Percentiles rank a stretch among this genome's conserved stretches.
Evolutionary conservation across 352 stramenopile genomes (phyloP).

Genomic region (Peronospora farinosa): DNA sequence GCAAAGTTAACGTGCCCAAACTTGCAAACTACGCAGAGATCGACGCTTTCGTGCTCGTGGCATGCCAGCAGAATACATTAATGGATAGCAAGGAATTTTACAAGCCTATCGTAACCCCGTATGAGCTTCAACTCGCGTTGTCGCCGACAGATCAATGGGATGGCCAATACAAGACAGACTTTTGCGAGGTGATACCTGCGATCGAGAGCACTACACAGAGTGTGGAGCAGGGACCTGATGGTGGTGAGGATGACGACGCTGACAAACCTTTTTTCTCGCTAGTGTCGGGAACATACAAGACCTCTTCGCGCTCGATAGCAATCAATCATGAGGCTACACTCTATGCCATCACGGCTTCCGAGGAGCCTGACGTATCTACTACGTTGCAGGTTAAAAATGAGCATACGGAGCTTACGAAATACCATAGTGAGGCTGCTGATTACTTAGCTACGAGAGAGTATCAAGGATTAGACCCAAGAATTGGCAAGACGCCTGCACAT

Average conservation of each 20-base stretch:
- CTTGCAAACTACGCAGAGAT: slow-evolving; percentile 97
- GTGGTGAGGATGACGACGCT: slow-evolving; percentile 26
- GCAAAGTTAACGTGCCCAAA: slow-evolving; percentile 96
- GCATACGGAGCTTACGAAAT: slow-evolving; percentile 46
- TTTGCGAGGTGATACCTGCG: slow-evolving; percentile 67
- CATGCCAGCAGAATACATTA: slow-evolving; percentile 92
- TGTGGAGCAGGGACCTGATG: slow-evolving; percentile 23
- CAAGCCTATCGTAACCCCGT: slow-evolving; percentile 91
- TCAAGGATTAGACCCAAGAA: slow-evolving; percentile 67
- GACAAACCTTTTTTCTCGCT: slow-evolving; percentile 83
- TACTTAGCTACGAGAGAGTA: slow-evolving; percentile 72
- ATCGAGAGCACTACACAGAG: slow-evolving; percentile 35
- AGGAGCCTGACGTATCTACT: slow-evolving; percentile 29
- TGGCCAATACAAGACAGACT: slow-evolving; percentile 79
- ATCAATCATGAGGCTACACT: slow-evolving; percentile 10
- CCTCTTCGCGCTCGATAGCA: slow-evolving; percentile 18
- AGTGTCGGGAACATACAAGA: slow-evolving; percentile 70
- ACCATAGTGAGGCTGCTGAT: slow-evolving; percentile 67
- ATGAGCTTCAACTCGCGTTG: slow-evolving; percentile 93
- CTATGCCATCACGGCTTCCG: slow-evolving; percentile 24
- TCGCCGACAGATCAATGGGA: slow-evolving; percentile 83
- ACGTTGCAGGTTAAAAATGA: slow-evolving; percentile 54
- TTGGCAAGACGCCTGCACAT: slow-evolving; percentile 73
- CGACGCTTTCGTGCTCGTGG: slow-evolving; percentile 95
- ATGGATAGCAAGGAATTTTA: slow-evolving; percentile 90